Conservation (phyloP, 768 basidiomycete species). For the Myochromella boudieri region DNA sequence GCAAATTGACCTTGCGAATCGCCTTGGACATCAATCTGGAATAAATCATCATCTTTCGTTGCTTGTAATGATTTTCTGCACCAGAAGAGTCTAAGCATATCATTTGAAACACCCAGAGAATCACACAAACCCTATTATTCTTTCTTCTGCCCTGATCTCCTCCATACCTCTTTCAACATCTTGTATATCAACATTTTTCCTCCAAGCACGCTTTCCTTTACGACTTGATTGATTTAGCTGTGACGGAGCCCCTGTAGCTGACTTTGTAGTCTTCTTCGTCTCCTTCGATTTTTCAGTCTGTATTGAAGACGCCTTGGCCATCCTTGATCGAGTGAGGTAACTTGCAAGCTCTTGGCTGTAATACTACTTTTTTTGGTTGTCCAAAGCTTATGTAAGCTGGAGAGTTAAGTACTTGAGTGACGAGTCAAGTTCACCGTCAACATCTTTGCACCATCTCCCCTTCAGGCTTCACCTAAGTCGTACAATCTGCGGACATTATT, state of each 20-base stretch:
- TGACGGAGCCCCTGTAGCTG: constrained; percentile 52
- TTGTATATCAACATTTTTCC: constrained; percentile 88
- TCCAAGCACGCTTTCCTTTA: constrained; percentile 92
- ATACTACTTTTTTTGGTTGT: no score
- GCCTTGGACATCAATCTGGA: constrained; percentile 77
- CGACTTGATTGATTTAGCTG: constrained; percentile 71
- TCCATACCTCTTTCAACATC: constrained; percentile 79
- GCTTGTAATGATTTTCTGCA: constrained; percentile 62
- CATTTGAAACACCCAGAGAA: not conserved
- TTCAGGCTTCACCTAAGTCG: no score
- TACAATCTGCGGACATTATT: no score
- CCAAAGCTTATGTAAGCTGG: no score
- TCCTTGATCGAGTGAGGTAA: no score
- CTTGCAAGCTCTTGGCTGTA: no score
- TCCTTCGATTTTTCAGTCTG: not conserved
- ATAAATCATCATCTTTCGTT: constrained; percentile 71
- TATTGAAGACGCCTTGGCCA: constrained; percentile 10
- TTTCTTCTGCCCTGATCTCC: constrained; percentile 75
- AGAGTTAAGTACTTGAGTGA: no score
- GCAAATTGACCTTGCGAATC: constrained; percentile 63
- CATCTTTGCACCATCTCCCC: no score
- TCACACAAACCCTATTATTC: constrained; percentile 66
- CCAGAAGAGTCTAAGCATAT: not conserved
- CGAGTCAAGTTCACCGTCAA: no score
- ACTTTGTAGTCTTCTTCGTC: constrained; percentile 20